phyloP scores from a whole-genome alignment of 148 eudicot species.

The Rheum nobile region DNA sequence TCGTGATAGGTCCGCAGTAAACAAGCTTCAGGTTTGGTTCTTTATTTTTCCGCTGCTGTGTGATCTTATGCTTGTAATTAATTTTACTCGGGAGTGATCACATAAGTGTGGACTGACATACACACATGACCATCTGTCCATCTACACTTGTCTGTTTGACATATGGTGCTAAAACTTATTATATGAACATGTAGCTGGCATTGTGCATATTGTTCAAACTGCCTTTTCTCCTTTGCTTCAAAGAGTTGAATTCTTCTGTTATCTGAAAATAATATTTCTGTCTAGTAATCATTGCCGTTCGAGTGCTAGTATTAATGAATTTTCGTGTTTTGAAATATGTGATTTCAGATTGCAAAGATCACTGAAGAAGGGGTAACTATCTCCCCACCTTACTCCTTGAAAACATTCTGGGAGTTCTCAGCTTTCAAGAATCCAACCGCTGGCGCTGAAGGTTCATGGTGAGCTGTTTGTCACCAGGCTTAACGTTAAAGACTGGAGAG shows the following conservation, averaged over 20 bases:
- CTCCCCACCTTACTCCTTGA: slow-evolving; percentile 68
- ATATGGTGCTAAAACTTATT: background rate
- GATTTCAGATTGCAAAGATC: slow-evolving; percentile 66
- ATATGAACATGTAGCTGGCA: background rate
- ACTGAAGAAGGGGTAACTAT: slow-evolving; percentile 63
- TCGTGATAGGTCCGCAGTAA: slow-evolving; percentile 90
- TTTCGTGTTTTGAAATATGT: background rate
- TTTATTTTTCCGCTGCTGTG: background rate
- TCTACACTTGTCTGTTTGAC: background rate
- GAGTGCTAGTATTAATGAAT: background rate
- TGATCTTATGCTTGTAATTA: too few relatives aligned
- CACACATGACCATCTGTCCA: too few relatives aligned
- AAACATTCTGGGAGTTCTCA: slow-evolving; percentile 60
- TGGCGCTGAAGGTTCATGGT: slow-evolving; percentile 84
- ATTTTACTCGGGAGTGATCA: too few relatives aligned
- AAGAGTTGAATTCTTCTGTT: background rate
- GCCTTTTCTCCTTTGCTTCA: background rate
- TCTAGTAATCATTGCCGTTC: background rate
- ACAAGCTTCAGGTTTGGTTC: slow-evolving; percentile 78
- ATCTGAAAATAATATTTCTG: background rate
- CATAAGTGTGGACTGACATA: too few relatives aligned
- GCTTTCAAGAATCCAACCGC: slow-evolving; percentile 74
- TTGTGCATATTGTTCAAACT: background rate
- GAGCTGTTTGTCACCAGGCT: slow-evolving; percentile 4
- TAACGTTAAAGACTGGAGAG: background rate